Conservation (phyloP, 192 early-diverging fungal species). For the Coemansia reversa region DNA sequence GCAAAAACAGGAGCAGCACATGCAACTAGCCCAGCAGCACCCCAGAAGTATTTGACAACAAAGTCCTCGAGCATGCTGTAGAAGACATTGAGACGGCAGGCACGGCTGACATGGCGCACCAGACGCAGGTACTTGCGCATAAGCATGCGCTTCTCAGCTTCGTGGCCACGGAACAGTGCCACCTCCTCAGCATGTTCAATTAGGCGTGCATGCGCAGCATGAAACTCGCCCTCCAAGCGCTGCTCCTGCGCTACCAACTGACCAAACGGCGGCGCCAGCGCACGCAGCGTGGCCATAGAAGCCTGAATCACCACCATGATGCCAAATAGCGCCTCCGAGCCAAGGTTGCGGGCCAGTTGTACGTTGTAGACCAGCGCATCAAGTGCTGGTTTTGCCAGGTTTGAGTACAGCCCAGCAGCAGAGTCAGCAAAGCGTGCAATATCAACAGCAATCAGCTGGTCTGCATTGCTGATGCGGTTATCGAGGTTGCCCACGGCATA, state of each 20-base stretch:
- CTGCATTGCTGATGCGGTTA: slow-evolving; percentile 86
- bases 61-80: slow-evolving; percentile 97
- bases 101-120: slow-evolving; percentile 81
- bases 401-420: slow-evolving; percentile 85
- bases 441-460: slow-evolving; percentile 89
- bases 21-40: slow-evolving; percentile 81
- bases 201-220: slow-evolving; percentile 89
- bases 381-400: slow-evolving; percentile 91
- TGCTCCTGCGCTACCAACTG: slow-evolving; percentile 93
- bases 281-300: slow-evolving; percentile 75
- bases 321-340: slow-evolving; percentile 80
- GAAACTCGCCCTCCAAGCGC: slow-evolving; percentile 90
- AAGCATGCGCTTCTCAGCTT: slow-evolving; percentile 80
- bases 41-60: slow-evolving; percentile 98
- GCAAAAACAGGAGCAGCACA: slow-evolving; percentile 88
- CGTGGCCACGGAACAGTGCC: slow-evolving; percentile 84
- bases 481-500: slow-evolving; percentile 93
- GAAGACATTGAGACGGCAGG: slow-evolving; percentile 82
- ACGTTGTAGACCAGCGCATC: slow-evolving; percentile 92
- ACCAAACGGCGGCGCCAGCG: slow-evolving; percentile 92
- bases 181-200: slow-evolving; percentile 97
- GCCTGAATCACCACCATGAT: slow-evolving; percentile 76
- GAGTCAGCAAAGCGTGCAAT: slow-evolving; percentile 88
- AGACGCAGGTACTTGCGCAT: slow-evolving; percentile 76
- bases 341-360: slow-evolving; percentile 83